A percentile compares a stretch with the other conserved stretches of the same genome.
phyloP scores from a whole-genome alignment of 2,329 filamentous ascomycete species.

The Capronia americana region DNA sequence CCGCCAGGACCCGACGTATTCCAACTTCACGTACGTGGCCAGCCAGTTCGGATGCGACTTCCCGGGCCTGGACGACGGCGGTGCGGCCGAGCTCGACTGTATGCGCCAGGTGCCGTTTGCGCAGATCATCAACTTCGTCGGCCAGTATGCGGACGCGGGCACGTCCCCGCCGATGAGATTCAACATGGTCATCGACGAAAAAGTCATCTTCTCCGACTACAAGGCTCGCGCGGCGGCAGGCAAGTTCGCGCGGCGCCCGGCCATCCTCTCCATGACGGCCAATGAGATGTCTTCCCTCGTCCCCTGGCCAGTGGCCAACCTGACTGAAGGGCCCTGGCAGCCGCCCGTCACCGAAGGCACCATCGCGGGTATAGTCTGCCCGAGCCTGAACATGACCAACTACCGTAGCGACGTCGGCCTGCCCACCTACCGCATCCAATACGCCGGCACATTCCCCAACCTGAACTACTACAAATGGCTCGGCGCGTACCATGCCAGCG shows the following conservation, averaged over 20 bases:
- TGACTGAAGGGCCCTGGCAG: constrained; percentile 14
- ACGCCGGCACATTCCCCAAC: constrained; percentile 52
- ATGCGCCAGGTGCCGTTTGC: constrained; percentile 42
- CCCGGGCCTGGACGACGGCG: constrained; percentile 30
- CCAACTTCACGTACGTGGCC: constrained; percentile 44
- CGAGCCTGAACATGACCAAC: constrained; percentile 4
- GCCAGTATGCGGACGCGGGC: constrained; percentile 36
- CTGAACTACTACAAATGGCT: constrained; percentile 49
- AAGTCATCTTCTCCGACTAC: constrained; percentile 43
- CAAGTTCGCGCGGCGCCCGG: constrained; percentile 31
- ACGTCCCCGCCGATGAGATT: constrained; percentile 34
- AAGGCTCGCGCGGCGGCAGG: constrained; percentile 30
- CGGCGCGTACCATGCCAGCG: constrained; percentile 43
- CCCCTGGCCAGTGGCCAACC: constrained; percentile 11
- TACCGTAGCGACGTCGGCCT: constrained; percentile 37
- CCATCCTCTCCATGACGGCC: constrained; percentile 27
- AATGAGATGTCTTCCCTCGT: constrained; percentile 30
- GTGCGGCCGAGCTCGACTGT: constrained; percentile 40
- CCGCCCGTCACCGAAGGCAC: neutral
- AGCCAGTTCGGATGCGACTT: constrained; percentile 41
- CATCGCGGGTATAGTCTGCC: neutral
- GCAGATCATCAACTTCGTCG: constrained; percentile 42
- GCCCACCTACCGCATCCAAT: constrained; percentile 50
- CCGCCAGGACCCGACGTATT: constrained; percentile 32
- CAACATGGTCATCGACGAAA: constrained; percentile 39